Evolutionary conservation across 164 flowering plant genomes (phyloP), one percentile per base, ranked within the genome.

Genomic region (Chimonanthus praecox): DNA sequence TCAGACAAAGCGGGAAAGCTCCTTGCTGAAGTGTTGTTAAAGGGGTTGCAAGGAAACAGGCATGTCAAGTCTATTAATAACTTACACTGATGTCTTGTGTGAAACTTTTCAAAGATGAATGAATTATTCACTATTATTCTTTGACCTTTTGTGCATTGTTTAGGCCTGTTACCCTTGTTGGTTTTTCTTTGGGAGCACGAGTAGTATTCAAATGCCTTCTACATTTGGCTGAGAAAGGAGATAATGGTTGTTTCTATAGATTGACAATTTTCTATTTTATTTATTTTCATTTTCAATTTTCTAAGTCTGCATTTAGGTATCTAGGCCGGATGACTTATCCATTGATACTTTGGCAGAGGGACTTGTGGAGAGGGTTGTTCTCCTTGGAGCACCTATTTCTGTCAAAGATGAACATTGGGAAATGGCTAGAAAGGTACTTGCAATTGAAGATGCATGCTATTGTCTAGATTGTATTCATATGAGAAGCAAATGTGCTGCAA

Each of bases 161-260:
- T 88, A 96, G 99, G 88, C 99, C 98, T 61, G 97, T 94, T 74
- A 96, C 98, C 68, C 94, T 94, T n/a, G 78, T 94, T 44, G 99
- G 98, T 67, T 92, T 84, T 78, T 96, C 99, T 51, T 88, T 96
- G 79, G 99, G 99, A 73, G 99, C 99, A 70, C 86, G 98, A 48
- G 96, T 88, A 4, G 87, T 96, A 70, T 94, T 94, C 83, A 94
- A 91, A 78, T 96, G 99, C 78, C 91, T 96, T 63, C 87, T 92
- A 78, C 64, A 16, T 81, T 82, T 96, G 85, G 89, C 97, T 49
- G 81, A 94, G 85, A 81, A 69, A 47, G 89, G 89, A 84, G 78
- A 79, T 71, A 75, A 77, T 75, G 84, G 82, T 80, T 75, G 43
- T 47, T 49, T 68, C 45, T 70, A 63, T 51, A 11, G 48, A 66